phyloP scores from a whole-genome alignment of 106 monocot species.

The Platanthera zijinensis region DNA sequence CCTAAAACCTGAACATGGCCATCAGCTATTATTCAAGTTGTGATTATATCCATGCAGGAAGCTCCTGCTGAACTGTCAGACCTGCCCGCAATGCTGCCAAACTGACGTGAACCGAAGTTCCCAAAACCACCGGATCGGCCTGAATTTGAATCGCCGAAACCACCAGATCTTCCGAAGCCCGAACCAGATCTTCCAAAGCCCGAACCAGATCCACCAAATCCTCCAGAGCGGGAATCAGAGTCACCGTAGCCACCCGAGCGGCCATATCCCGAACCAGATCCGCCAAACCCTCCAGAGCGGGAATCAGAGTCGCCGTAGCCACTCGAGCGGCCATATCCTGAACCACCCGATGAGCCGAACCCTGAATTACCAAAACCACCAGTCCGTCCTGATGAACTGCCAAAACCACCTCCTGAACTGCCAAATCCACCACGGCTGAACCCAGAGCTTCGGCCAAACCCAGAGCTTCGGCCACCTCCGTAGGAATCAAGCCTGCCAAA shows the following conservation, averaged over 20 bases:
- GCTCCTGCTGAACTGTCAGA: neutral
- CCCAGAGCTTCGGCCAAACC: slow-evolving; percentile 28
- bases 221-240: slow-evolving; percentile 29
- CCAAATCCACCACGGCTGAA: slow-evolving; percentile 8
- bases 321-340: slow-evolving; percentile 19
- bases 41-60: neutral
- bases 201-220: slow-evolving; percentile 18
- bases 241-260: slow-evolving; percentile 27
- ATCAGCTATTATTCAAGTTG: neutral
- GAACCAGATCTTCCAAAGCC: slow-evolving; percentile 18
- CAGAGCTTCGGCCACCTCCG: slow-evolving; percentile 32
- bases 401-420: slow-evolving; percentile 22
- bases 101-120: neutral
- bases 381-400: neutral
- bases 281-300: slow-evolving; percentile 26
- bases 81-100: slow-evolving; percentile 8
- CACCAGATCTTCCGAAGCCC: slow-evolving; percentile 21
- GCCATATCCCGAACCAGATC: slow-evolving; percentile 19
- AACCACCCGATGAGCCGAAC: slow-evolving; percentile 8
- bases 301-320: slow-evolving; percentile 27
- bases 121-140: slow-evolving; percentile 19
- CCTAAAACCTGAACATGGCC: neutral
- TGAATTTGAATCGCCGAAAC: slow-evolving; percentile 16
- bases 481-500: slow-evolving; percentile 39
- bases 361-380: slow-evolving; percentile 12